Evolutionary conservation across 805 yeast genomes (phyloP).

Genomic region (Isabelozyma pseudorhagii): DNA sequence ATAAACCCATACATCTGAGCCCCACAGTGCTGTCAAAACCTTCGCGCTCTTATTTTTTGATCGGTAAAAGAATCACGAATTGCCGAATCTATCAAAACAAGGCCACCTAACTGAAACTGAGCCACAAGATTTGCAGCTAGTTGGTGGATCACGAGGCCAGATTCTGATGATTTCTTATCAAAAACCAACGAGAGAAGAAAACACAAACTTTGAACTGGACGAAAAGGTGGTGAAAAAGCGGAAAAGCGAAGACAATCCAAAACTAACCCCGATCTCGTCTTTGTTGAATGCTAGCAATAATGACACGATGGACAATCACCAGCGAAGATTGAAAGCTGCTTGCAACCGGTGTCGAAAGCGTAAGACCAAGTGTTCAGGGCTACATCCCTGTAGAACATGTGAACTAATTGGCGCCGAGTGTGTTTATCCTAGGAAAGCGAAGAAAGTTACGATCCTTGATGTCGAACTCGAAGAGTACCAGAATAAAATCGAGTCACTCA

Average conservation of each 20-base stretch:
- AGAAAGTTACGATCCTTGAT: conserved; percentile 14
- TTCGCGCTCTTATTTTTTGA: too few species aligned
- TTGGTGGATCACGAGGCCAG: too few species aligned
- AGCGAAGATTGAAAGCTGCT: conserved; percentile 12
- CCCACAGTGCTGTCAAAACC: too few species aligned
- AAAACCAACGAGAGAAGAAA: not conserved
- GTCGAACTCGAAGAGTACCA: conserved; percentile 19
- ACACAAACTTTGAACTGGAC: not conserved
- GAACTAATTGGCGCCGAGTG: conserved; percentile 11
- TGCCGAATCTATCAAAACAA: too few species aligned
- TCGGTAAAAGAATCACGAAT: too few species aligned
- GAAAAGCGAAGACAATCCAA: not conserved
- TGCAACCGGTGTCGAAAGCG: conserved; percentile 22
- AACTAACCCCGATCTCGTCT: not conserved
- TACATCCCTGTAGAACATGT: conserved; percentile 20
- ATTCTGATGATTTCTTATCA: not conserved
- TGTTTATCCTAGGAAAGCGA: conserved; percentile 17
- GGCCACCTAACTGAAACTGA: too few species aligned
- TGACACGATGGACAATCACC: not conserved
- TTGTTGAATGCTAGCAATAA: not conserved
- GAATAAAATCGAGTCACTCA: conserved; percentile 8
- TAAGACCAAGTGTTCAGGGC: conserved; percentile 26
- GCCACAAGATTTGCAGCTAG: too few species aligned
- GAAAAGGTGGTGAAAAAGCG: not conserved
- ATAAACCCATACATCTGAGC: too few species aligned